Base-by-base conservation (phyloP, 805 yeast species). In the Suhomyces sp. region DNA sequence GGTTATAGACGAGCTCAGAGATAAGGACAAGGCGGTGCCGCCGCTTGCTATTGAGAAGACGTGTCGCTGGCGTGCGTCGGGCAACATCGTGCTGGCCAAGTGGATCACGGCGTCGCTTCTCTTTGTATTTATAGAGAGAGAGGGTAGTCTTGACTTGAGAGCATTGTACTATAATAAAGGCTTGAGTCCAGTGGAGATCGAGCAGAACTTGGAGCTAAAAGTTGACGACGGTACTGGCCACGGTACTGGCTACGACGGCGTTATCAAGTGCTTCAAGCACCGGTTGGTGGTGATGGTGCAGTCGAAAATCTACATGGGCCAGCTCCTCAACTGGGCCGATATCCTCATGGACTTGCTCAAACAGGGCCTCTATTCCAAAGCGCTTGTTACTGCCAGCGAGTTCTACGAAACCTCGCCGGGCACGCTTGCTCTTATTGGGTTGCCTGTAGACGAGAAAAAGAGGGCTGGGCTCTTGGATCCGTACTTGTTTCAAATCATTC, bases 291-390 rank as follows among this genome's bases (percentile, higher is more conserved):
- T 64, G 5, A 47, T 64, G 31, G 17, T 23, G 9, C 3, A 6
- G 1, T 24, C 17, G 1, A 74, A 79, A 22, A 46, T 90, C 0
- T 78, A 70, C 5, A 75, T 85, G 2, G 96, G 92, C 0, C 73
- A 82, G 23, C 67, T 83, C 13, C 72, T 83, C 2, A 83, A 79
- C 58, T 90, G 91, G 96, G 89, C 86, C 0, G 92, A 87, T 57
- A 71, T 76, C 26, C 65, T 88, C 1, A 65, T 80, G 53, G 72
- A 68, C 6, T 62, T 80, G 10, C 71, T 90, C 47, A 71, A 79
- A 9, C 58, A 68, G 1, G 82, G 80, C 1, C 65, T 78, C 22
- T 86, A 84, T 51, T 65, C 79, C 5, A 70, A 66, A 2, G 92
- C 96, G 0, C 72, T 89, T n/a, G 66, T 71, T 2, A 70, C 78